phyloP scores from a whole-genome alignment of 768 basidiomycete genomes.

The Xerocomellus chrysenteron region DNA sequence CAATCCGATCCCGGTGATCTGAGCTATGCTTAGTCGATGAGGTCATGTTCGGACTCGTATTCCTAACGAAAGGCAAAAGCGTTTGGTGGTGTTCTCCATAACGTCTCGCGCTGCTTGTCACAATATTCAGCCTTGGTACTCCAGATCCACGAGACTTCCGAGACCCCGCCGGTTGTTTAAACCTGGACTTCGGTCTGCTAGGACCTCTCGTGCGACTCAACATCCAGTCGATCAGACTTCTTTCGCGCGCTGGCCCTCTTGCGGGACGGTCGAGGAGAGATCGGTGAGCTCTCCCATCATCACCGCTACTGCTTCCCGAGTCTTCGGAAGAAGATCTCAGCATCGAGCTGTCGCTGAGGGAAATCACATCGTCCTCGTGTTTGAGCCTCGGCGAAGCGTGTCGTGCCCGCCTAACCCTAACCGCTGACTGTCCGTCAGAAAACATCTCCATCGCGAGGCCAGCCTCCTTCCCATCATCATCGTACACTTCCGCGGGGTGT shows the following conservation, averaged over 20 bases:
- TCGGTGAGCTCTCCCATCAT: constrained; percentile 34
- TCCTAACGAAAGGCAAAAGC: constrained; percentile 35
- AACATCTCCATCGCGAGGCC: constrained; percentile 1
- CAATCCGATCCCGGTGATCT: constrained; percentile 9
- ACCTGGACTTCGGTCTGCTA: constrained; percentile 14
- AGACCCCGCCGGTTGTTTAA: constrained; percentile 11
- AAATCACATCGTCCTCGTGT: constrained; percentile 20
- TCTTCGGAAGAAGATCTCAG: constrained; percentile 12
- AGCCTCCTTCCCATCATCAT: not conserved
- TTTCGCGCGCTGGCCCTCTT: constrained; percentile 33
- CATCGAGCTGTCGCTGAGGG: constrained; percentile 19
- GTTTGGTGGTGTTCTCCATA: constrained; percentile 39
- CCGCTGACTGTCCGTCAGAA: constrained; percentile 16
- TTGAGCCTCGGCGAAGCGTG: not conserved
- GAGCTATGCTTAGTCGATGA: constrained; percentile 7
- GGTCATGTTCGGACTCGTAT: constrained; percentile 6
- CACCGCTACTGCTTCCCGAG: constrained; percentile 19
- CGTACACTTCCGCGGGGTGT: not conserved
- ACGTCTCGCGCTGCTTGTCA: constrained; percentile 37
- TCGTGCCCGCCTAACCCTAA: constrained; percentile 25
- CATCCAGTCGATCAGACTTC: constrained; percentile 70
- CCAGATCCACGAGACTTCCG: constrained; percentile 12
- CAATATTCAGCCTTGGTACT: constrained; percentile 34
- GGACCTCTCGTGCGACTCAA: constrained; percentile 41
- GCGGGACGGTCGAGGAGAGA: constrained; percentile 30